Evolutionary conservation across 169 alveolate species (phyloP), one percentile per base, ranked within the genome.

Genomic region (Amoebophrya sp.): DNA sequence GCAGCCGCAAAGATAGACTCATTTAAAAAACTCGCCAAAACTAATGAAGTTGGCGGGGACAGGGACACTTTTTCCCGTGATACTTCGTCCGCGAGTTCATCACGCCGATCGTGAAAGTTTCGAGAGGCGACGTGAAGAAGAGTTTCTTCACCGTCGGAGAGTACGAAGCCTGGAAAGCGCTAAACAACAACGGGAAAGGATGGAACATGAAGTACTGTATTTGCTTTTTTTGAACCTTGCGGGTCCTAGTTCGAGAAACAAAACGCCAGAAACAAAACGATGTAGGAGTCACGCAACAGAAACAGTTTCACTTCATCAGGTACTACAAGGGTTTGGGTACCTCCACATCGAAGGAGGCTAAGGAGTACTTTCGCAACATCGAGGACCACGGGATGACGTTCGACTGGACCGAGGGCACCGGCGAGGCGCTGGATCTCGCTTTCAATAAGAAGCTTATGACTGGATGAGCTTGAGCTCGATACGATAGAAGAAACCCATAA

Each of bases 261-360:
- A n/a, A n/a, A n/a, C n/a, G n/a, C n/a, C n/a, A n/a, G n/a, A n/a
- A n/a, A n/a, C n/a, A n/a, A n/a, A n/a, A n/a, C n/a, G n/a, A n/a
- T n/a, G n/a, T n/a, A n/a, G n/a, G n/a, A n/a, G n/a, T n/a, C n/a
- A n/a, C n/a, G n/a, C n/a, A n/a, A n/a, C n/a, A n/a, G n/a, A n/a
- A n/a, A n/a, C n/a, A n/a, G n/a, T n/a, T n/a, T n/a, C n/a, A n/a
- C n/a, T n/a, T n/a, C n/a, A n/a, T n/a, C n/a, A n/a, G 48, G 13
- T 91, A 99, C 96, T 99, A 99, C 98, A 99, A 99, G 95, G 99
- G 99, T 88, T 95, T 99, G 91, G 99, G 99, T 69, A 99, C 99
- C 0, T 98, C 99, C 20, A 97, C 99, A 26, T 98, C 97, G 91
- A 96, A 97, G 92, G 99, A 98, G 95, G 99, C 99, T 90, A 98